These are phyloP conservation scores for Lanmaoa pseudosensibilis DNA, from an alignment of 768 basidiomycete genomes.

Conservation along the genomic window DNA sequence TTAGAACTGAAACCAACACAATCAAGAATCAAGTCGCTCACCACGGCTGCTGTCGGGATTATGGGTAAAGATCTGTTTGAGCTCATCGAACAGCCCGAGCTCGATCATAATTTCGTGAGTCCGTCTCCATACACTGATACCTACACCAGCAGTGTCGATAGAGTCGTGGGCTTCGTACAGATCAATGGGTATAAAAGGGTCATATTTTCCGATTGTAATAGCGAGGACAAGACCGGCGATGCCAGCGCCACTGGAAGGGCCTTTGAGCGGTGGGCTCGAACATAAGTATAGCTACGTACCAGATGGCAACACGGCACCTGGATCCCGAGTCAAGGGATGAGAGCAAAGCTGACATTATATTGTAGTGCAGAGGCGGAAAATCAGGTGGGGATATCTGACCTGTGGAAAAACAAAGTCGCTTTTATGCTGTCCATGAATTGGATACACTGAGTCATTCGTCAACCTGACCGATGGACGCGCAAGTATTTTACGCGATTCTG, in stretches of 20 bases:
- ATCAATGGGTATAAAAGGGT: too few relatives aligned
- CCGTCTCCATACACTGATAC: too few relatives aligned
- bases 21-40: neutral
- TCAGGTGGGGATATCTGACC: neutral
- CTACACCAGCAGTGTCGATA: too few relatives aligned
- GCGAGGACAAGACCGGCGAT: too few relatives aligned
- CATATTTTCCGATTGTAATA: too few relatives aligned
- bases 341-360: neutral
- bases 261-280: neutral
- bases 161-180: too few relatives aligned
- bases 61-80: neutral
- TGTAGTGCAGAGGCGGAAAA: neutral
- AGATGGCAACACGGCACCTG: slow-evolving; percentile 26
- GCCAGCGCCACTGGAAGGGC: too few relatives aligned
- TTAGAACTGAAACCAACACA: neutral
- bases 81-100: too few relatives aligned
- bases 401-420: neutral
- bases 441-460: too few relatives aligned
- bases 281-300: slow-evolving; percentile 4
- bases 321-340: neutral
- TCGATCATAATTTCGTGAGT: too few relatives aligned
- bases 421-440: neutral
- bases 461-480: too few relatives aligned
- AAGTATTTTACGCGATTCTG: too few relatives aligned
- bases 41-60: neutral